Conservation (phyloP, 2,329 filamentous ascomycete genomes). For the Nigrospora osmanthi region DNA sequence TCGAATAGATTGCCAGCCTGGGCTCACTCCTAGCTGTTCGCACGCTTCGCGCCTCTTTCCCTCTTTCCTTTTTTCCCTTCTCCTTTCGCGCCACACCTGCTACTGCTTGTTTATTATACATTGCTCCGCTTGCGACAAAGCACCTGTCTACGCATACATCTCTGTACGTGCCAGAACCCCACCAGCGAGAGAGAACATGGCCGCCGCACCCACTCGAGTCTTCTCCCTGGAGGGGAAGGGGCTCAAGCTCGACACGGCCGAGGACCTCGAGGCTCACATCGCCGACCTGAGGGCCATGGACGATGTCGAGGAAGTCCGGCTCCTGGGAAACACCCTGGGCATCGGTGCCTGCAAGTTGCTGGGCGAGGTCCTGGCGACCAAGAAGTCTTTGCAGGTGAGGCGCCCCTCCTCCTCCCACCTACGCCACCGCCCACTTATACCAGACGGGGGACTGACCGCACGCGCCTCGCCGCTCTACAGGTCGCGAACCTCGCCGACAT, state of each 20-base stretch:
- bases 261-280: constrained; percentile 80
- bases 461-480: constrained; percentile 24
- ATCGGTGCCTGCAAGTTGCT: constrained; percentile 81
- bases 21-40: too few species aligned
- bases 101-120: too few species aligned
- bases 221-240: constrained; percentile 90
- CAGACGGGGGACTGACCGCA: constrained; percentile 5
- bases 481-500: constrained; percentile 91
- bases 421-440: background rate
- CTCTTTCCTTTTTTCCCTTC: too few species aligned
- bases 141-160: background rate
- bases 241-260: constrained; percentile 84
- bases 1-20: too few species aligned
- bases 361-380: constrained; percentile 74
- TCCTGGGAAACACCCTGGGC: constrained; percentile 88
- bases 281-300: constrained; percentile 62
- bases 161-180: background rate
- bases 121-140: too few species aligned
- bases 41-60: too few species aligned
- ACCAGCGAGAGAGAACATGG: constrained; percentile 30
- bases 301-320: constrained; percentile 75
- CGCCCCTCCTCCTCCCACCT: constrained; percentile 2
- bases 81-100: too few species aligned
- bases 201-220: constrained; percentile 46
- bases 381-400: constrained; percentile 69